These are phyloP conservation scores for Pascua guehoae DNA, from an alignment of 1,284 basidiomycete genomes.

Conservation along the genomic window DNA sequence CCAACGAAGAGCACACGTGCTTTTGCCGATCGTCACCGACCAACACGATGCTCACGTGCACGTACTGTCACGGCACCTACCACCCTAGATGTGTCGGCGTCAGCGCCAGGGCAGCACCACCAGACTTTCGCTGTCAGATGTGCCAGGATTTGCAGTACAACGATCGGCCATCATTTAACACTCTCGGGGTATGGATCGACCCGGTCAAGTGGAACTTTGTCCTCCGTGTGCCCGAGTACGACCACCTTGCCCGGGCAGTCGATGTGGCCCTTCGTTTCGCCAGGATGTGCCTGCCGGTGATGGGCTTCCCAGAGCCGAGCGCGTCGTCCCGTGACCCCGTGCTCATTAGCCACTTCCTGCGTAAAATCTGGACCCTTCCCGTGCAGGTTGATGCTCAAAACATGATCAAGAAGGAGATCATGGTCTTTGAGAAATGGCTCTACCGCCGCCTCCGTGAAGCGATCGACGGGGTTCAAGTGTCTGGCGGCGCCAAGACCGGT, in stretches of 20 bases:
- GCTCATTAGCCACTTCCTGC: slow-evolving; percentile 23
- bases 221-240: slow-evolving; percentile 28
- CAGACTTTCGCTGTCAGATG: slow-evolving; percentile 38
- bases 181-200: slow-evolving; percentile 20
- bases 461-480: not conserved
- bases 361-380: slow-evolving; percentile 40
- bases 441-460: slow-evolving; percentile 30
- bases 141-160: slow-evolving; percentile 31
- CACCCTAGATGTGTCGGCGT: slow-evolving; percentile 40
- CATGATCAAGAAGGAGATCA: slow-evolving; percentile 16
- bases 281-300: slow-evolving; percentile 17
- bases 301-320: slow-evolving; percentile 15
- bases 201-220: slow-evolving; percentile 28
- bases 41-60: slow-evolving; percentile 32
- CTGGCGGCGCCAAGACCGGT: not conserved
- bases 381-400: slow-evolving; percentile 30
- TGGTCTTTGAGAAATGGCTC: slow-evolving; percentile 35
- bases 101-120: slow-evolving; percentile 15
- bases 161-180: slow-evolving; percentile 30
- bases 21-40: slow-evolving; percentile 30
- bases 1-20: slow-evolving; percentile 25
- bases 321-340: slow-evolving; percentile 10
- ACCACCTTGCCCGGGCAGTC: slow-evolving; percentile 21
- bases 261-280: slow-evolving; percentile 23
- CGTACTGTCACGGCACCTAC: slow-evolving; percentile 29